Percentiles rank a stretch among this genome's conserved stretches.
These are phyloP conservation scores for Penicillium coprophilum DNA, from an alignment of 495 filamentous ascomycete genomes.

Conservation along the genomic window DNA sequence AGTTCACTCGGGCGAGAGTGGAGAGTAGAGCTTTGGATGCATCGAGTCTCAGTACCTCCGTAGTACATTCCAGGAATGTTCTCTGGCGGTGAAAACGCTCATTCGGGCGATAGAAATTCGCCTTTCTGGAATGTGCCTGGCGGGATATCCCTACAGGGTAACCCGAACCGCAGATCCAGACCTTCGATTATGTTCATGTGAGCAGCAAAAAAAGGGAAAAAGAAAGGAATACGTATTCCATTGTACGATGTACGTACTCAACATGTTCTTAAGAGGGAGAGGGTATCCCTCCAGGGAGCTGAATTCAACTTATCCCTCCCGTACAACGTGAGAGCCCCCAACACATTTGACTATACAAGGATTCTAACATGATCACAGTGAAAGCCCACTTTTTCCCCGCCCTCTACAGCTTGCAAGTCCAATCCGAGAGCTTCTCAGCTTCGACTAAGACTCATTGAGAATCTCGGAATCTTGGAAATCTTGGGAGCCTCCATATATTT, in stretches of 20 bases:
- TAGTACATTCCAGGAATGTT: slow-evolving; percentile 3
- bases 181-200: slow-evolving; percentile 19
- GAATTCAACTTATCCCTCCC: background rate
- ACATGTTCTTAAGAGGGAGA: slow-evolving; percentile 2
- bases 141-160: slow-evolving; percentile 40
- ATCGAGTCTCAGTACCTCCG: background rate
- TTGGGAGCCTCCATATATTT: background rate
- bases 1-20: slow-evolving; percentile 17
- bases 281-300: background rate
- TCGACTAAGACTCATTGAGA: background rate
- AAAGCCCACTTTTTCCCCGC: slow-evolving; percentile 33
- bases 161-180: slow-evolving; percentile 37
- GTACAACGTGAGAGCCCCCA: slow-evolving; percentile 2
- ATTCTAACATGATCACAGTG: background rate
- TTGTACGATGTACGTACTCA: background rate
- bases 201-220: slow-evolving; percentile 12
- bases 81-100: slow-evolving; percentile 10
- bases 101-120: slow-evolving; percentile 22
- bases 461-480: slow-evolving; percentile 3
- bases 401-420: slow-evolving; percentile 9
- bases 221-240: background rate
- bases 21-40: slow-evolving; percentile 1
- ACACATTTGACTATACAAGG: background rate
- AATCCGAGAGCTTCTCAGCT: slow-evolving; percentile 6
- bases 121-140: slow-evolving; percentile 18